Evolutionary conservation across 106 monocot genomes (phyloP).

Genomic region (Triglochin maritima): DNA sequence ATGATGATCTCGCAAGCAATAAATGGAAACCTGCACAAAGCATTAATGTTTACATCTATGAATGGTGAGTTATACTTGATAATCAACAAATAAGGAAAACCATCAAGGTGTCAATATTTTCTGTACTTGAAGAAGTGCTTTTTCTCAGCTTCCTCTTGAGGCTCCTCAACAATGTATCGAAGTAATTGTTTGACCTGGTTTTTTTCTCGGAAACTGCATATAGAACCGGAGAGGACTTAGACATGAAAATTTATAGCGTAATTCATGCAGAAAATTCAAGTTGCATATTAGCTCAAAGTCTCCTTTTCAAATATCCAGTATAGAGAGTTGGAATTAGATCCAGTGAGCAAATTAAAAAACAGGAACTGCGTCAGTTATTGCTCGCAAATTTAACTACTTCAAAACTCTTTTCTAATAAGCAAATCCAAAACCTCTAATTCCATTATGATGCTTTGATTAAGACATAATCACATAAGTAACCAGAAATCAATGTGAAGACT

Average conservation of each 20-base stretch:
- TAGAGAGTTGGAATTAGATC: too few relatives aligned
- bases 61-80: not conserved
- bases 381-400: too few relatives aligned
- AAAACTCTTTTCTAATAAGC: too few relatives aligned
- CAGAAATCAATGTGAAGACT: too few relatives aligned
- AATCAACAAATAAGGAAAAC: not conserved
- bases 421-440: too few relatives aligned
- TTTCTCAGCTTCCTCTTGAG: slow-evolving; percentile 37
- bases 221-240: not conserved
- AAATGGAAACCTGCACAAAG: slow-evolving; percentile 54
- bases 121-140: slow-evolving; percentile 41
- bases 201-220: slow-evolving; percentile 37
- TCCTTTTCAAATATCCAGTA: too few relatives aligned
- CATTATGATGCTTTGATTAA: too few relatives aligned
- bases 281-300: too few relatives aligned
- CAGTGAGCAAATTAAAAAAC: too few relatives aligned
- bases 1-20: slow-evolving; percentile 75
- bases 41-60: not conserved
- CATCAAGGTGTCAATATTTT: not conserved
- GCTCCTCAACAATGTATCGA: slow-evolving; percentile 42
- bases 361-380: too few relatives aligned
- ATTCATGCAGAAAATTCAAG: too few relatives aligned
- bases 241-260: not conserved
- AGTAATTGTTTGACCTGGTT: slow-evolving; percentile 47
- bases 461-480: too few relatives aligned